phyloP scores from a whole-genome alignment of 2,329 filamentous ascomycete genomes.

The Alternaria infectoria region DNA sequence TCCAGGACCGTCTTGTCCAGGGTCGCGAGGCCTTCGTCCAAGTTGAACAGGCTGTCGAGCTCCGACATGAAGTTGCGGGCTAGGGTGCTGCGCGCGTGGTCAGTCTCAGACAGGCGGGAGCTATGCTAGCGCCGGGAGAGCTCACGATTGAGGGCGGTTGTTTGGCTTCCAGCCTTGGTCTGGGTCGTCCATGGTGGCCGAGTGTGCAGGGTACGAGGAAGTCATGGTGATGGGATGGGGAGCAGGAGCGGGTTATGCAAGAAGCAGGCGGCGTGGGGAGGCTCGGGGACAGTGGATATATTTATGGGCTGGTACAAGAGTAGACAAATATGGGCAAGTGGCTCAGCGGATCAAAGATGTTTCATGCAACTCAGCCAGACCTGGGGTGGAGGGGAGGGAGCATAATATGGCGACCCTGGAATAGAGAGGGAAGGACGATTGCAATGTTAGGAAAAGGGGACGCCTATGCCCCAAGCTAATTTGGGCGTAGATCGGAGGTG shows the following conservation, averaged over 20 bases:
- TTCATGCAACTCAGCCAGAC: slow-evolving; percentile 31
- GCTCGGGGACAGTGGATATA: slow-evolving; percentile 12
- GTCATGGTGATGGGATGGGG: slow-evolving; percentile 13
- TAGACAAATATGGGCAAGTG: slow-evolving; percentile 13
- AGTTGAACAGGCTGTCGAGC: slow-evolving; percentile 86
- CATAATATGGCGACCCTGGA: slow-evolving; percentile 37
- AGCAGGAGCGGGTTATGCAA: slow-evolving; percentile 4
- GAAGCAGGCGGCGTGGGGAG: slow-evolving; percentile 9
- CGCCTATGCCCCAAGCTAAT: slow-evolving; percentile 18
- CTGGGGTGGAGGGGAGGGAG: slow-evolving; percentile 20
- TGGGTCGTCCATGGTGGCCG: slow-evolving; percentile 52
- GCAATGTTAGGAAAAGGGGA: slow-evolving; percentile 40
- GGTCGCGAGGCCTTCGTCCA: slow-evolving; percentile 77
- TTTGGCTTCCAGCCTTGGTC: slow-evolving; percentile 82
- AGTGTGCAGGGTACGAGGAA: slow-evolving; percentile 19
- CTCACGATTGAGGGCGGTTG: slow-evolving; percentile 83
- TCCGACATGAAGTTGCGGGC: slow-evolving; percentile 86
- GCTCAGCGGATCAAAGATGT: slow-evolving; percentile 27
- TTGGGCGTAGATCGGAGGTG: slow-evolving; percentile 24
- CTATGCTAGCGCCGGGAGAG: slow-evolving; percentile 30
- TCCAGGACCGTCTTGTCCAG: slow-evolving; percentile 78
- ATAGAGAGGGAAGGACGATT: slow-evolving; percentile 19
- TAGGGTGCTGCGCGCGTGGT: slow-evolving; percentile 69
- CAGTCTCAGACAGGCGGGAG: slow-evolving; percentile 26
- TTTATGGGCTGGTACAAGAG: slow-evolving; percentile 14